Conservation (phyloP, 2,329 filamentous ascomycete genomes). For the Fusarium compactum region DNA sequence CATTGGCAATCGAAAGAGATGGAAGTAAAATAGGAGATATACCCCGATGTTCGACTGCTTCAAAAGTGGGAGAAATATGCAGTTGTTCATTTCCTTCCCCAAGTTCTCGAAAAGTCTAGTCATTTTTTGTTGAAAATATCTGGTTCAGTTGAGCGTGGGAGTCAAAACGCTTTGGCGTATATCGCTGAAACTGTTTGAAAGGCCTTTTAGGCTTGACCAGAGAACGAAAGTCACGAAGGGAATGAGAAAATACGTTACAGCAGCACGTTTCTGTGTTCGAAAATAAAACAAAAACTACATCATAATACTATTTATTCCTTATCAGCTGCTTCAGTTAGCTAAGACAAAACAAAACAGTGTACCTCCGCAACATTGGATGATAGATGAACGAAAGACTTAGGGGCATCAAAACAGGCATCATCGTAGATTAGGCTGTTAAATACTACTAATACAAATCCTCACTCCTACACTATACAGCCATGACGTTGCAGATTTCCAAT, state of each 20-base stretch:
- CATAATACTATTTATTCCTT: not conserved
- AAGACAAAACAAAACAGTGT: not conserved
- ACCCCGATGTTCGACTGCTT: not conserved
- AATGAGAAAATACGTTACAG: not conserved
- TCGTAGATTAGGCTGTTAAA: constrained; percentile 33
- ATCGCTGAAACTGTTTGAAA: not conserved
- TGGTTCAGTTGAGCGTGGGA: not conserved
- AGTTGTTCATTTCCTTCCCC: constrained; percentile 14
- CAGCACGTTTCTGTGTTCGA: not conserved
- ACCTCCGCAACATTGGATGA: not conserved
- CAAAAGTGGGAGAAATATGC: constrained; percentile 8
- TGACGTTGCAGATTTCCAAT: constrained; percentile 14
- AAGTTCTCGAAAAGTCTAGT: constrained; percentile 6
- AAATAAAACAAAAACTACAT: not conserved
- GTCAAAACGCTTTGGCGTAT: not conserved
- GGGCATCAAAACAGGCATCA: constrained; percentile 10
- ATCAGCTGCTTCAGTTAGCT: not conserved
- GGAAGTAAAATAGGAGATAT: not conserved
- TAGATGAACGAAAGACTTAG: not conserved
- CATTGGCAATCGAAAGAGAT: not conserved
- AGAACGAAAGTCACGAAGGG: constrained; percentile 1
- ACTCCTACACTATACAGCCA: constrained; percentile 28
- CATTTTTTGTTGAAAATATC: constrained; percentile 7
- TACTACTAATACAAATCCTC: constrained; percentile 38
- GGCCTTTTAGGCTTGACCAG: not conserved